Evolutionary conservation across 768 basidiomycete species (phyloP), one percentile per base, ranked within the genome.

Genomic region (Cyclocybe aegerita): DNA sequence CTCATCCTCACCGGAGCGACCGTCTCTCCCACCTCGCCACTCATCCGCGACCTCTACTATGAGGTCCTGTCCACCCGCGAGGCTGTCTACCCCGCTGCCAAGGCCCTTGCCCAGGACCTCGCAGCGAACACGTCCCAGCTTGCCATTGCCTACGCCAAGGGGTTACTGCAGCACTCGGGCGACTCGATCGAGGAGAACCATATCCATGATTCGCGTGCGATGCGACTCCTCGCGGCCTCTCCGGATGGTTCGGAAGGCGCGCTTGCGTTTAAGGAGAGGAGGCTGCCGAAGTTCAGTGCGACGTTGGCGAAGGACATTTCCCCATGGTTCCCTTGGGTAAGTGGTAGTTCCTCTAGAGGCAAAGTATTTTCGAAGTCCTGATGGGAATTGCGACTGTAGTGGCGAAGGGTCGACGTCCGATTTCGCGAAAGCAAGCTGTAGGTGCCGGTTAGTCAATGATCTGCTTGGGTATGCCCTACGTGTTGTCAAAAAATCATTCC

Each of bases 161-260:
- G 71, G 4, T 62, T 83, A 15, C 57, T 84, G 5, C 77, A 78
- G 55, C 73, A 77, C 51, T 75, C 80, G 0, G 78, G 74, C 6
- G 66, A 74, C 48, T 75, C 69, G 8, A 65, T 73, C 36, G 81
- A 84, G 59, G 79, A 79, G 57, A 80, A 79, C 48, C 80, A 83
- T 49, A 54, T 82, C 2, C 57, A 76, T n/a, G 81, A 83, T 54
- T 82, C 82, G 7, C 63, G 74, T 11, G 75, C 70, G 6, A 74
- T 83, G 16, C 64, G 70, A 16, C 56, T 75, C 16, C 55, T 77
- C 0, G 77, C 63, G 0, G 59, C 52, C 15, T 66, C 70, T 4
- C 56, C 54, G 8, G 82, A 82, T 53, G 76, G 71, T 0, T 61
- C 60, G 10, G 81, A 82, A 52, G 81, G 81, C 4, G 71, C 71